Evolutionary conservation across 768 basidiomycete species (phyloP).

Genomic region (Leucocoprinus leucothites): DNA sequence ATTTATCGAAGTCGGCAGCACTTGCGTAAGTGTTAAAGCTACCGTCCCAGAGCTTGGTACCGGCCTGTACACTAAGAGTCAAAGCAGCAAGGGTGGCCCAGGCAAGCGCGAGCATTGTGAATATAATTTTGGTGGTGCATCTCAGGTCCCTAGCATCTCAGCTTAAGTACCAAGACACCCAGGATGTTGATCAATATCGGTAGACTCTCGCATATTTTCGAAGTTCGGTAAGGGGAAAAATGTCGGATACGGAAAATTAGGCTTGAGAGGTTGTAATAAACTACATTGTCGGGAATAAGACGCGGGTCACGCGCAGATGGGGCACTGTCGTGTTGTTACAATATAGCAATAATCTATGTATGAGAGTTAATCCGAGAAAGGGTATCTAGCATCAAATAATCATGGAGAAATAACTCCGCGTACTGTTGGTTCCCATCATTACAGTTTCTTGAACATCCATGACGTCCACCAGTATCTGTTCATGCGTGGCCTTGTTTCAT

Average conservation of each 20-base stretch:
- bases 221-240: constrained; percentile 30
- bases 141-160: not conserved
- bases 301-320: constrained; percentile 12
- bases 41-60: constrained; percentile 53
- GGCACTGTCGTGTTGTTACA: constrained; percentile 5
- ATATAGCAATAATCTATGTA: constrained; percentile 20
- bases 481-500: constrained; percentile 40
- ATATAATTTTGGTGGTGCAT: constrained; percentile 9
- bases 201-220: constrained; percentile 25
- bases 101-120: constrained; percentile 25
- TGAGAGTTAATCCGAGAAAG: constrained; percentile 29
- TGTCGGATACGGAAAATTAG: constrained; percentile 32
- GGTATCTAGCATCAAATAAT: constrained; percentile 28
- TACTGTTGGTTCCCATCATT: constrained; percentile 21
- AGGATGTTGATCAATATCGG: constrained; percentile 28
- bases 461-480: constrained; percentile 60
- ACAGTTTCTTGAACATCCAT: constrained; percentile 56
- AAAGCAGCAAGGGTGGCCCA: constrained; percentile 32
- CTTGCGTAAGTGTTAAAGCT: constrained; percentile 47
- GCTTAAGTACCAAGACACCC: constrained; percentile 16
- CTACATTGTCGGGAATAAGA: constrained; percentile 1
- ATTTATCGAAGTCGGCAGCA: constrained; percentile 49
- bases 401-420: constrained; percentile 22
- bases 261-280: constrained; percentile 12
- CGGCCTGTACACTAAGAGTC: constrained; percentile 36